These are phyloP conservation scores for Pseudocercospora macadamiae DNA, from an alignment of 2,329 filamentous ascomycete genomes.

Conservation along the genomic window DNA sequence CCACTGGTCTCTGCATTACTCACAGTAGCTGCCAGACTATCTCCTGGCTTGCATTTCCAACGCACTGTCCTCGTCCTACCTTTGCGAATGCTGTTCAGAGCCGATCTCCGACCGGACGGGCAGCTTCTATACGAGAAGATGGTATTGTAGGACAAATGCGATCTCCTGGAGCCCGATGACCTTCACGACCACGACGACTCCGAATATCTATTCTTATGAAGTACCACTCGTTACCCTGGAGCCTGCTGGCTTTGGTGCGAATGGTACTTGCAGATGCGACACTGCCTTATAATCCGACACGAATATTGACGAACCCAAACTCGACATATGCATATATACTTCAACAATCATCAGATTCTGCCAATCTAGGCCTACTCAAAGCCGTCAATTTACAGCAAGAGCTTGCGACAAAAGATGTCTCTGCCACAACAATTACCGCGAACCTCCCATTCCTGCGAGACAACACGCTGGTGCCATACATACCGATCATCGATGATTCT, in stretches of 20 bases:
- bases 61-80: constrained; percentile 13
- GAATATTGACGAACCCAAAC: constrained; percentile 62
- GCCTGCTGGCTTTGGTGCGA: constrained; percentile 34
- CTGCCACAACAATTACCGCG: constrained; percentile 55
- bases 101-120: constrained; percentile 3
- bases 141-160: constrained; percentile 19
- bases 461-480: constrained; percentile 61
- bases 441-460: constrained; percentile 65
- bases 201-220: constrained; percentile 24
- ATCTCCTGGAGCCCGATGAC: constrained; percentile 12
- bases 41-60: constrained; percentile 1
- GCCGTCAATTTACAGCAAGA: constrained; percentile 67
- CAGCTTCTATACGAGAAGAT: constrained; percentile 11
- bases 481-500: constrained; percentile 64
- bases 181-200: constrained; percentile 10
- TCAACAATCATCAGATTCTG: constrained; percentile 54
- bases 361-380: constrained; percentile 58
- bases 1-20: neutral
- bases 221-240: constrained; percentile 18
- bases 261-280: constrained; percentile 22
- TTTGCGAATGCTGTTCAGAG: constrained; percentile 2
- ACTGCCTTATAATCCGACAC: constrained; percentile 78
- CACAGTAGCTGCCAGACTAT: constrained; percentile 2
- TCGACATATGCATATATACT: constrained; percentile 71
- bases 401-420: constrained; percentile 53